Evolutionary conservation across 2,329 filamentous ascomycete genomes (phyloP).

Genomic region (Bipolaris victoriae): DNA sequence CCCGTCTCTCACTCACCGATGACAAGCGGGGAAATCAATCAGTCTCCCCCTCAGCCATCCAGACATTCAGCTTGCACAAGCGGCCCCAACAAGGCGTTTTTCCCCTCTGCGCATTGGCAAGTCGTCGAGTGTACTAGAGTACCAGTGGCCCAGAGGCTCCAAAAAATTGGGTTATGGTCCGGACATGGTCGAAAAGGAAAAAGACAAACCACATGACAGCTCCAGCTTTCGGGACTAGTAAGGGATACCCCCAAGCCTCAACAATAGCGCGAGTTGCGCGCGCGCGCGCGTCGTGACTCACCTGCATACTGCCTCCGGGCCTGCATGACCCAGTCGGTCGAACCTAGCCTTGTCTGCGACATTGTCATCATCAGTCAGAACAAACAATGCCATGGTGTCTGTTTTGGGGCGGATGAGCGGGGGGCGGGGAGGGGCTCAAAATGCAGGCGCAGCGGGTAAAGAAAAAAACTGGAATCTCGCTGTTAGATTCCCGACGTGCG

Average conservation of each 20-base stretch:
- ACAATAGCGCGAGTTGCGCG: not conserved
- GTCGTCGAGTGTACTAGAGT: not conserved
- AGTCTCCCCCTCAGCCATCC: not conserved
- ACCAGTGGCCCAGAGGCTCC: not conserved
- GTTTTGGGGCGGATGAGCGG: no score
- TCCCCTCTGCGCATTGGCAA: not conserved
- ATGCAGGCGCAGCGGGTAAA: no score
- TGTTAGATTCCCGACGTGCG: no score
- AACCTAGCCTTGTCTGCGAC: not conserved
- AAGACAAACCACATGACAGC: not conserved
- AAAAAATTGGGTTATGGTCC: not conserved
- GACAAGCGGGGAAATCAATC: not conserved
- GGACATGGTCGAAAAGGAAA: not conserved
- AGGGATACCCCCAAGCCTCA: not conserved
- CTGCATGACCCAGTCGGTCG: not conserved
- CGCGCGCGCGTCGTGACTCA: not conserved
- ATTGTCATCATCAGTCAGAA: not conserved
- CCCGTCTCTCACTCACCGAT: slow-evolving; percentile 1
- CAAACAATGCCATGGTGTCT: not conserved
- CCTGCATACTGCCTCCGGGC: not conserved
- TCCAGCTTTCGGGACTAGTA: not conserved
- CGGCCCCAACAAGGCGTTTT: slow-evolving; percentile 6
- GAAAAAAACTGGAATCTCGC: no score
- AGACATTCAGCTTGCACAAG: not conserved
- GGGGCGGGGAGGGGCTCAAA: no score